Evolutionary conservation across 768 basidiomycete genomes (phyloP), one percentile per base, ranked within the genome.

Genomic region (Suillus subluteus): DNA sequence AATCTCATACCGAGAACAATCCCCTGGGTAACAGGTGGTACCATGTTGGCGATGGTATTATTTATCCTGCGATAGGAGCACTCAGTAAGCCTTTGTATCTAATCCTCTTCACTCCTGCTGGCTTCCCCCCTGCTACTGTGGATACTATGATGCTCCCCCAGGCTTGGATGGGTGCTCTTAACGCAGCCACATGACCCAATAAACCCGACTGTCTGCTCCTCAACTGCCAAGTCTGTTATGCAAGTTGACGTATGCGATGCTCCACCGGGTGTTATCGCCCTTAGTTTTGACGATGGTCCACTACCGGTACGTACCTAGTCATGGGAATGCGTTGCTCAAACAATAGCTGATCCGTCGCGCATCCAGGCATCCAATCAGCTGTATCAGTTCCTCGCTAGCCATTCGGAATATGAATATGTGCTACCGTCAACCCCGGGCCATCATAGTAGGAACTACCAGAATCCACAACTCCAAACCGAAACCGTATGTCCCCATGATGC

Each of bases 241-340:
- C 70, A 82, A 5, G 87, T 84, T 15, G 92, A 94, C 69, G 73
- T 93, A 58, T 91, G 89, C 87, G 87, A 96, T 67, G 91, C 90
- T 0, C 95, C 95, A 0, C 75, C 83, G 38, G 91, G 92, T 9
- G 78, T 83, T 62, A 79, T 93, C 62, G 91, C 81, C 2, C 79
- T 87, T 64, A 82, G 87, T 58, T 95, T 95, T 73, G 94, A 96
- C 72, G 94, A 95, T 72, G 95, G 95, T 0, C 94, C 94, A 0
- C 79, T 83, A 18, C 79, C 82, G 2, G 84, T 85, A 68, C 38
- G 79, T 72, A 43, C 62, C 16, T 40, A 54, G 18, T 30, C 44
- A 65, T 21, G 7, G 58, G n/a, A 16, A n/a, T 58, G 12, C 37
- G 41, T 55, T 58, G 46, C 44, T n/a, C 41, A 66, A 58, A 54